A percentile compares a stretch with the other conserved stretches of the same genome.
Evolutionary conservation across 2,329 filamentous ascomycete species (phyloP).

Genomic region (Keithomyces neogunnii): DNA sequence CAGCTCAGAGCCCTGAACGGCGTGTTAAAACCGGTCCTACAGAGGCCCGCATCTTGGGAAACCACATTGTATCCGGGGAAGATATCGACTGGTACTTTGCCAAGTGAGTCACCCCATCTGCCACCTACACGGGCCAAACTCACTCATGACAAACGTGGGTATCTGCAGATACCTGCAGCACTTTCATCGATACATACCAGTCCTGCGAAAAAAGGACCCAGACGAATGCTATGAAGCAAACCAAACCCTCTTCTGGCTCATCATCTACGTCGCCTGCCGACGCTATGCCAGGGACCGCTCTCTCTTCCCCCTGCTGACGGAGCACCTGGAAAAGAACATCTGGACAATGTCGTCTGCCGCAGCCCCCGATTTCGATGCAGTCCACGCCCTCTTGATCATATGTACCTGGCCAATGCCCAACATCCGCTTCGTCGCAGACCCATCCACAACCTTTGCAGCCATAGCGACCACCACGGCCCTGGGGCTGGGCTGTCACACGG

Average conservation of each 20-base stretch:
- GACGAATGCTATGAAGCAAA: slow-evolving; percentile 40
- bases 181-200: slow-evolving; percentile 44
- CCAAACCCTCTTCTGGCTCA: slow-evolving; percentile 45
- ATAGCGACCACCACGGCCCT: slow-evolving; percentile 39
- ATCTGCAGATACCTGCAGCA: slow-evolving; percentile 37
- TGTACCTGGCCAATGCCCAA: slow-evolving; percentile 44
- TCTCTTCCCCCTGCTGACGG: slow-evolving; percentile 35
- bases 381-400: slow-evolving; percentile 44
- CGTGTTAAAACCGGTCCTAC: slow-evolving; percentile 18
- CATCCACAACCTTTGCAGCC: slow-evolving; percentile 37
- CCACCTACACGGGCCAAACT: background rate
- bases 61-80: slow-evolving; percentile 39
- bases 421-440: slow-evolving; percentile 42
- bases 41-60: slow-evolving; percentile 36
- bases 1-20: slow-evolving; percentile 10
- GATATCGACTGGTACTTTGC: slow-evolving; percentile 50
- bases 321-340: slow-evolving; percentile 37
- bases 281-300: slow-evolving; percentile 36
- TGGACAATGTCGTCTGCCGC: slow-evolving; percentile 33
- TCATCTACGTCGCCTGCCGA: slow-evolving; percentile 41
- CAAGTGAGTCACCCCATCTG: slow-evolving; percentile 23
- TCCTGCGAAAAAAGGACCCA: slow-evolving; percentile 40
- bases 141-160: too few relatives aligned
- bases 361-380: slow-evolving; percentile 36
- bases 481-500: slow-evolving; percentile 43